These are phyloP conservation scores for Exophiala sp. DNA, from an alignment of 2,329 filamentous ascomycete species.

Conservation along the genomic window DNA sequence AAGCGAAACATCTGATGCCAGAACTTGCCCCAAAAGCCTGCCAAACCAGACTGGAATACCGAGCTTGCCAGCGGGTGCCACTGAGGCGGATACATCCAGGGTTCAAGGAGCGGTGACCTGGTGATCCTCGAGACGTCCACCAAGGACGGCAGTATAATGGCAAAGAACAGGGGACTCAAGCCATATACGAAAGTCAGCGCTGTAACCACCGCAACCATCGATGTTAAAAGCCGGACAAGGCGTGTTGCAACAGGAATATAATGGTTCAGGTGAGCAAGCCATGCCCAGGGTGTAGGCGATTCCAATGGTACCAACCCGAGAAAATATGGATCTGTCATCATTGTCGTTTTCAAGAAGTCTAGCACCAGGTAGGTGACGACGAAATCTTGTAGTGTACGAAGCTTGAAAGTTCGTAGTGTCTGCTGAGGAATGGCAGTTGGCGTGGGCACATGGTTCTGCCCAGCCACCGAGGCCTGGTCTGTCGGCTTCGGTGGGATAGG, in stretches of 20 bases:
- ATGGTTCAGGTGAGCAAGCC: slow-evolving; percentile 17
- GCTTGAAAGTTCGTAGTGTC: slow-evolving; percentile 11
- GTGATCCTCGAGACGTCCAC: slow-evolving; percentile 43
- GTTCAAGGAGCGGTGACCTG: slow-evolving; percentile 54
- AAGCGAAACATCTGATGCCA: slow-evolving; percentile 90
- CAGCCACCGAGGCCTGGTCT: slow-evolving; percentile 24
- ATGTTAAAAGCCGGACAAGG: slow-evolving; percentile 53
- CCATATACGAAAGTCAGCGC: slow-evolving; percentile 58
- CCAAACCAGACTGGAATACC: slow-evolving; percentile 58
- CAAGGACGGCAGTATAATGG: slow-evolving; percentile 45
- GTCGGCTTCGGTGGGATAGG: slow-evolving; percentile 29
- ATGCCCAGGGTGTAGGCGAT: slow-evolving; percentile 35
- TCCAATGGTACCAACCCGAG: slow-evolving; percentile 49
- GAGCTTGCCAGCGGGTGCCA: slow-evolving; percentile 46
- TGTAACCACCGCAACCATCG: slow-evolving; percentile 51
- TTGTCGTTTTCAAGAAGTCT: slow-evolving; percentile 62
- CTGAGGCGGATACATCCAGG: slow-evolving; percentile 57
- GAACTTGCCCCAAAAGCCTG: slow-evolving; percentile 75
- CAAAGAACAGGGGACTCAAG: slow-evolving; percentile 56
- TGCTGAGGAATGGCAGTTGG: slow-evolving; percentile 17
- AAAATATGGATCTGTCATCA: slow-evolving; percentile 77
- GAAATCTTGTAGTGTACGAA: slow-evolving; percentile 33
- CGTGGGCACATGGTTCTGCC: slow-evolving; percentile 10
- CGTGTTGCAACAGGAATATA: slow-evolving; percentile 36
- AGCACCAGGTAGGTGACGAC: slow-evolving; percentile 58